Base-by-base conservation (phyloP, 257 asterid species). In the Primulina huaijiensis region DNA sequence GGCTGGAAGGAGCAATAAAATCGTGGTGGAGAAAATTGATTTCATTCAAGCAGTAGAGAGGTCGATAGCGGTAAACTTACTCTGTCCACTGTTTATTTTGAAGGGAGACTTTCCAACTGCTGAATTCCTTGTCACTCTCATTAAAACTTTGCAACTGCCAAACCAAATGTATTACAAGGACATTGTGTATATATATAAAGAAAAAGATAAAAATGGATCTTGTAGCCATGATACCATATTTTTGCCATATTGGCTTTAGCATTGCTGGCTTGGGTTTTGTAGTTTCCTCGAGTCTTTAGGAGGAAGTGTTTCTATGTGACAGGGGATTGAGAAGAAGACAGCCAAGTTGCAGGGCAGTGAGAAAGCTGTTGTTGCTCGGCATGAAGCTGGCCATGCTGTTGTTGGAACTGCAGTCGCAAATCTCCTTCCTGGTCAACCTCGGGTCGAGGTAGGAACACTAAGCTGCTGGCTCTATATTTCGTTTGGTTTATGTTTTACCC, bases 381-480 rank as follows among this genome's bases (percentile, higher is more conserved):
- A 94, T 82, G 99, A 94, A 84, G 99, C 95, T 79, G 99, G 99
- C 64, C 99, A 94, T 74, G 99, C 99, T 20, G 97, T 94, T 53
- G 98, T 94, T 56, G 99, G 98, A 67, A 94, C 98, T 60, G 99
- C 97, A 68, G 97, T 94, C 74, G 99, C 99, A 60, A 91, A 86
- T 83, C 98, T 94, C 78, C 92, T 94, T 74, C 72, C 95, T 60
- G 96, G 96, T 58, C 99, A 94, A 82, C 96, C 98, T 31, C 90
- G 98, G 34, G 99, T 94, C 71, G 96, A 89, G 99, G 99, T 91
- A 90, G 69, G 62, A 23, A 25, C 58, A 60, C 56, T 50, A 30
- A 38, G 65, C 31, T 73, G 31, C 46, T 68, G 59, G 64, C 40
- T 70, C 7, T 52, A 62, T 37, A 46, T 53, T 58, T 73, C 61